These are phyloP conservation scores for Scutellaria galericulata DNA, from an alignment of 257 asterid genomes.

Conservation along the genomic window DNA sequence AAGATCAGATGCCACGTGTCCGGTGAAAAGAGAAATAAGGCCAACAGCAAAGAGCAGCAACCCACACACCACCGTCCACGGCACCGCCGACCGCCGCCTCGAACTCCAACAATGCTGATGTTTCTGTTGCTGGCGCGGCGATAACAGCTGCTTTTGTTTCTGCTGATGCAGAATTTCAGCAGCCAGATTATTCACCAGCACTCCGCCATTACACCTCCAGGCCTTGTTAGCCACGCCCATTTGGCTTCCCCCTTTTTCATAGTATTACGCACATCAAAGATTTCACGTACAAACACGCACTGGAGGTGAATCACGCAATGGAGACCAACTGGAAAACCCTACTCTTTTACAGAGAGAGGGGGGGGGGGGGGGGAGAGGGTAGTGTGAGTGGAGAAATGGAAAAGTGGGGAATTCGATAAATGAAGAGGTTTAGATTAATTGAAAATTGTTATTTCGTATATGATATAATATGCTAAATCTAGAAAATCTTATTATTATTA, in stretches of 20 bases:
- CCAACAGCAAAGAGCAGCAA: conserved; percentile 78
- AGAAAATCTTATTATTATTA: too few species aligned
- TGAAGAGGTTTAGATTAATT: conserved; percentile 17
- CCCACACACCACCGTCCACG: conserved; percentile 89
- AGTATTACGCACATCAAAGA: conserved; percentile 38
- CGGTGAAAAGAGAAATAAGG: conserved; percentile 90
- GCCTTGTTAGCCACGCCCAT: conserved; percentile 80
- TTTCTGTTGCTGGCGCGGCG: conserved; percentile 28
- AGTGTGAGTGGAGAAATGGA: not conserved
- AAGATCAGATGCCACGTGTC: conserved; percentile 92
- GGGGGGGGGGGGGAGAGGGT: not conserved
- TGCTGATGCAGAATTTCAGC: conserved; percentile 47
- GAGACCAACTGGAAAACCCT: conserved; percentile 35
- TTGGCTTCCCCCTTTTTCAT: conserved; percentile 51
- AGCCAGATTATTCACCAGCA: conserved; percentile 46
- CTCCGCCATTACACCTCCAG: conserved; percentile 57
- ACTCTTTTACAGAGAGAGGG: conserved; percentile 29
- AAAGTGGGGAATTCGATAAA: conserved; percentile 18
- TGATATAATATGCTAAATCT: too few species aligned
- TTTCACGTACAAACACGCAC: conserved; percentile 23
- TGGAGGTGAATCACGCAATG: conserved; percentile 23
- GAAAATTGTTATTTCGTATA: not conserved
- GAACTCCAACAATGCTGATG: conserved; percentile 37
- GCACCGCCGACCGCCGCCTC: conserved; percentile 59
- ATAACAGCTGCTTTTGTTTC: conserved; percentile 41